phyloP scores from a whole-genome alignment of 208 protist genomes.

The Jaenimonas drosophilae region DNA sequence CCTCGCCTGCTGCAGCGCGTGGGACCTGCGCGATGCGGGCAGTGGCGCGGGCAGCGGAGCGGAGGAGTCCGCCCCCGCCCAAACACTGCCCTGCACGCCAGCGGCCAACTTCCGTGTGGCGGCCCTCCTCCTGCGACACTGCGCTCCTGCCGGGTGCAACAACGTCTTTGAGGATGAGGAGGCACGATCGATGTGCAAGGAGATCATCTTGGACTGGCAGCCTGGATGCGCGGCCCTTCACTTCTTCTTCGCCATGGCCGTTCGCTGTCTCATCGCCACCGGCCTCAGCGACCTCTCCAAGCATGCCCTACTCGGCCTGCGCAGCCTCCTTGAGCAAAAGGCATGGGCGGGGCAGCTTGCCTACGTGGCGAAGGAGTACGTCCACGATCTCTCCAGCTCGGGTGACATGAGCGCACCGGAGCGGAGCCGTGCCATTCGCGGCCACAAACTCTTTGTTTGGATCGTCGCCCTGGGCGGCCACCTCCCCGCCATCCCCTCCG shows the following conservation, averaged over 20 bases:
- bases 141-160: constrained; percentile 8
- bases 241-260: neutral
- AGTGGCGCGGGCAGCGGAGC: neutral
- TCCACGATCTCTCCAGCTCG: neutral
- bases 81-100: constrained; percentile 2
- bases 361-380: neutral
- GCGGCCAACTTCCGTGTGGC: constrained; percentile 13
- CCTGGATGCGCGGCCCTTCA: neutral
- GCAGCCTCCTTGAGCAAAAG: neutral
- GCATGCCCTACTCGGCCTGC: neutral
- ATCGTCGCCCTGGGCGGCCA: constrained; percentile 18
- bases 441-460: constrained; percentile 17
- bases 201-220: neutral
- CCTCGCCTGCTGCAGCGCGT: neutral
- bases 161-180: constrained; percentile 7
- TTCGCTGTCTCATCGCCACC: constrained; percentile 1
- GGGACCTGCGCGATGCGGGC: neutral
- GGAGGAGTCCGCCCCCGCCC: no score
- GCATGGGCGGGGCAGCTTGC: neutral
- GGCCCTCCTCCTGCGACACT: constrained; percentile 12
- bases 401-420: neutral
- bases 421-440: constrained; percentile 5
- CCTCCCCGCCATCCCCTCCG: constrained; percentile 1
- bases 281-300: neutral
- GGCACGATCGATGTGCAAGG: constrained; percentile 1